These are phyloP conservation scores for Hemisphaericaspora xylanilytica DNA, from an alignment of 1,139 yeast species.

Conservation along the genomic window DNA sequence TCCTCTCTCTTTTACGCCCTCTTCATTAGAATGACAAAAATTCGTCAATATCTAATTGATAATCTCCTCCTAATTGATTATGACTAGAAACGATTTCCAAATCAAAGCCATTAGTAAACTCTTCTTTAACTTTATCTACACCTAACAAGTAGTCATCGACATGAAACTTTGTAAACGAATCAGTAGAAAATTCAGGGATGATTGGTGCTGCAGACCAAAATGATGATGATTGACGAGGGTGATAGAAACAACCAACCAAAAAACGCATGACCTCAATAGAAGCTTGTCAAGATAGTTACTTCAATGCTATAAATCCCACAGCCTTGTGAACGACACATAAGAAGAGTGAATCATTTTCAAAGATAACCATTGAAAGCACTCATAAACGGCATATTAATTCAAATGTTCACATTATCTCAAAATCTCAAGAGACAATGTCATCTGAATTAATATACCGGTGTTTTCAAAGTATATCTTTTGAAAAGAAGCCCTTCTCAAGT, in stretches of 20 bases:
- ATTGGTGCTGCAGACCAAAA: conserved; percentile 46
- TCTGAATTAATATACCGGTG: conserved; percentile 2
- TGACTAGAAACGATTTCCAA: not conserved
- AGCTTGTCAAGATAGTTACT: conserved; percentile 28
- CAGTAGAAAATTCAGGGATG: conserved; percentile 28
- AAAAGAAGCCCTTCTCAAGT: conserved; percentile 1
- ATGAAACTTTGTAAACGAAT: conserved; percentile 11
- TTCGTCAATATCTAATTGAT: conserved; percentile 25
- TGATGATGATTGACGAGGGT: no score
- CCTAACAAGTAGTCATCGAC: conserved; percentile 19
- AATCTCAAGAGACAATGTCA: not conserved
- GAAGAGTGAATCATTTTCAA: not conserved
- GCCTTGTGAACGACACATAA: not conserved
- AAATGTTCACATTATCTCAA: not conserved
- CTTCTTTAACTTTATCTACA: conserved; percentile 5
- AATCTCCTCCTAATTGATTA: conserved; percentile 3
- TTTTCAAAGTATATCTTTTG: not conserved
- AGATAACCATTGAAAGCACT: not conserved
- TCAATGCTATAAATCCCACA: conserved; percentile 37
- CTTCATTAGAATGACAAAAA: conserved; percentile 25
- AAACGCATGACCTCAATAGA: no score
- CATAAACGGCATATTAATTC: not conserved
- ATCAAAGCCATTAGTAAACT: not conserved
- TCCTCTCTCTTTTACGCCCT: not conserved
- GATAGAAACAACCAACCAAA: no score